Conservation (phyloP, 1,139 yeast species). For the Protomyces pachydermus region DNA sequence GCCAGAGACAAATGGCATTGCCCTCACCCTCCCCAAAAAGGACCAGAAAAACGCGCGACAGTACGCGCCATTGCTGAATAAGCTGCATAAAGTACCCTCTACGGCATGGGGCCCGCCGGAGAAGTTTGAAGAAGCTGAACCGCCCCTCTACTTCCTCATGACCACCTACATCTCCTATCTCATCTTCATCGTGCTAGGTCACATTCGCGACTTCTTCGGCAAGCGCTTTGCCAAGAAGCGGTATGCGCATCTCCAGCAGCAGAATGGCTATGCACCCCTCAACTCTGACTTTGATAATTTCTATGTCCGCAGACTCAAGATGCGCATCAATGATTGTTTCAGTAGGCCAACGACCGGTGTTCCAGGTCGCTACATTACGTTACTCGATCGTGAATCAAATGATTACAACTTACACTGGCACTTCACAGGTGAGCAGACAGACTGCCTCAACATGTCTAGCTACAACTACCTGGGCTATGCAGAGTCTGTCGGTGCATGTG, state of each 20-base stretch:
- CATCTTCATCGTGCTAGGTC: slow-evolving; percentile 80
- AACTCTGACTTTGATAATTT: slow-evolving; percentile 89
- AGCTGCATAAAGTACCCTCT: slow-evolving; percentile 32
- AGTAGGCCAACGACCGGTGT: slow-evolving; percentile 95
- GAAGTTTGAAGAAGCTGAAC: slow-evolving; percentile 57
- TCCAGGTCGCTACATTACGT: slow-evolving; percentile 84
- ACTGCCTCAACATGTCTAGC: slow-evolving; percentile 80
- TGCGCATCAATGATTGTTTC: slow-evolving; percentile 88
- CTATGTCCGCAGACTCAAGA: slow-evolving; percentile 84
- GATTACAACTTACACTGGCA: slow-evolving; percentile 57
- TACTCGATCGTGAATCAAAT: slow-evolving; percentile 67
- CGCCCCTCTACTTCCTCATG: slow-evolving; percentile 72
- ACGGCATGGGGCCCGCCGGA: slow-evolving; percentile 30
- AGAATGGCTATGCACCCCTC: slow-evolving; percentile 94
- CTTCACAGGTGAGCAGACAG: slow-evolving; percentile 68
- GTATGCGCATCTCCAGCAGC: slow-evolving; percentile 63
- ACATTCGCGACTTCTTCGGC: slow-evolving; percentile 82
- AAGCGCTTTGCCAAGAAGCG: slow-evolving; percentile 61
- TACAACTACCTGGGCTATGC: slow-evolving; percentile 96
- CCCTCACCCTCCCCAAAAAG: not conserved
- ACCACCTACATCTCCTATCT: slow-evolving; percentile 81
- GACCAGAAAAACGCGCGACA: slow-evolving; percentile 28
- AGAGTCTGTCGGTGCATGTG: slow-evolving; percentile 87
- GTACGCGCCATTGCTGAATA: slow-evolving; percentile 32
- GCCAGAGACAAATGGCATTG: not conserved